phyloP scores from a whole-genome alignment of 192 early-diverging fungal genomes.

The Backusella tarrabulga region DNA sequence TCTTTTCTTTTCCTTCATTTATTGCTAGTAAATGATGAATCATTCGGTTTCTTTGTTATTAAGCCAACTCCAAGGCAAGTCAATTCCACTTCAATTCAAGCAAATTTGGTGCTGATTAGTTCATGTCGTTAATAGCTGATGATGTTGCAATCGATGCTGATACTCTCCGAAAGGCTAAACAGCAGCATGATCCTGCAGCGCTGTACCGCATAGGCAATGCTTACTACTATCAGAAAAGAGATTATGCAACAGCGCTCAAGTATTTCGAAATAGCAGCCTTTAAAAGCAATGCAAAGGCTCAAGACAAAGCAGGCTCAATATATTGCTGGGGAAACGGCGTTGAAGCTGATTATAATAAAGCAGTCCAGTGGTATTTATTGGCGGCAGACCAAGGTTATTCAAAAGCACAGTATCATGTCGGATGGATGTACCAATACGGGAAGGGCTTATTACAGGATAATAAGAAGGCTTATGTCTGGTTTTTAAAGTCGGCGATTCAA shows the following conservation, averaged over 20 bases:
- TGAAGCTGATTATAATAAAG: background rate
- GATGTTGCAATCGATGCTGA: background rate
- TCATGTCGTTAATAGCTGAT: background rate
- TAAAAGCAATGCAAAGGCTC: background rate
- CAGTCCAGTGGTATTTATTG: background rate
- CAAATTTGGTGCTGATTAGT: background rate
- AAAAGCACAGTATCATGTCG: slow-evolving; percentile 14
- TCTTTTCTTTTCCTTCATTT: background rate
- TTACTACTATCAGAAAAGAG: background rate
- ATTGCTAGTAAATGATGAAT: background rate
- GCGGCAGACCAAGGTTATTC: background rate
- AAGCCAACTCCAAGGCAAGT: background rate
- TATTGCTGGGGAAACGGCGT: background rate
- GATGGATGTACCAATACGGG: background rate
- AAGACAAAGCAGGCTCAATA: background rate
- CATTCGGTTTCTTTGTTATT: background rate
- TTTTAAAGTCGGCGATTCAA: slow-evolving; percentile 1
- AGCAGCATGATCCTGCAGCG: background rate
- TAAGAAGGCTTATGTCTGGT: background rate
- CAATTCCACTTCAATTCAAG: background rate
- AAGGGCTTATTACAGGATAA: background rate
- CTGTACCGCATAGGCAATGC: background rate
- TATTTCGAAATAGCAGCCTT: background rate
- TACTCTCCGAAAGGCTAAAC: background rate
- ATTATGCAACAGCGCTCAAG: background rate